These are phyloP conservation scores for Yarrowia porcina DNA, from an alignment of 805 yeast species.

Conservation along the genomic window DNA sequence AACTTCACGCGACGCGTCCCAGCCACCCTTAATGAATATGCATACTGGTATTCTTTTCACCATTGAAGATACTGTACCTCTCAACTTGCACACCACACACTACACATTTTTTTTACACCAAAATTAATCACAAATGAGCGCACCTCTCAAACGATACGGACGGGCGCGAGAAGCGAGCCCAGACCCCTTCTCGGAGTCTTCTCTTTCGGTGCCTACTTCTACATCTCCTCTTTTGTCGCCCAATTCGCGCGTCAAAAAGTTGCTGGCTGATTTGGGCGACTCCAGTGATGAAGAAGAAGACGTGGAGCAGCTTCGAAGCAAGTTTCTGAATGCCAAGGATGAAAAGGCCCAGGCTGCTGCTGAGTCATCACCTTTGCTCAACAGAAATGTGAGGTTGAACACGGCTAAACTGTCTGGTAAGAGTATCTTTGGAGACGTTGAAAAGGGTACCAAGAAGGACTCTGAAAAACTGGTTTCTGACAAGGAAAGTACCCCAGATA, in stretches of 20 bases:
- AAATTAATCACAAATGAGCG: neutral
- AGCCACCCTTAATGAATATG: conserved; percentile 10
- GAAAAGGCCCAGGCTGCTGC: neutral
- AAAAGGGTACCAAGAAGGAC: no score
- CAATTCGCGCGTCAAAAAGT: conserved; percentile 20
- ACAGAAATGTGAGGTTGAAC: neutral
- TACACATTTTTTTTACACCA: neutral
- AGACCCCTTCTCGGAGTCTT: neutral
- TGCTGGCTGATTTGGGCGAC: conserved; percentile 1
- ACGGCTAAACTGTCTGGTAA: neutral
- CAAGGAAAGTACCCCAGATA: neutral
- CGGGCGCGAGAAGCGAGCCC: neutral
- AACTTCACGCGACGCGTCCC: conserved; percentile 12
- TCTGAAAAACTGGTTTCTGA: no score
- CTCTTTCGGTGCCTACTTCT: neutral
- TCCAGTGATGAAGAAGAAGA: conserved; percentile 20
- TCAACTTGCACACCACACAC: neutral
- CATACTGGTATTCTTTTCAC: neutral
- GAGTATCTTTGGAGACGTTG: neutral
- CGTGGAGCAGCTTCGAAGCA: conserved; percentile 11
- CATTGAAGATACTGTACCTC: no score
- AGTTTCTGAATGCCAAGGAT: neutral
- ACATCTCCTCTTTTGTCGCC: conserved; percentile 20
- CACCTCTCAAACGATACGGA: neutral
- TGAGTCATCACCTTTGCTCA: neutral